Evolutionary conservation across 192 early-diverging fungal species (phyloP).

Genomic region (Podila horticola): DNA sequence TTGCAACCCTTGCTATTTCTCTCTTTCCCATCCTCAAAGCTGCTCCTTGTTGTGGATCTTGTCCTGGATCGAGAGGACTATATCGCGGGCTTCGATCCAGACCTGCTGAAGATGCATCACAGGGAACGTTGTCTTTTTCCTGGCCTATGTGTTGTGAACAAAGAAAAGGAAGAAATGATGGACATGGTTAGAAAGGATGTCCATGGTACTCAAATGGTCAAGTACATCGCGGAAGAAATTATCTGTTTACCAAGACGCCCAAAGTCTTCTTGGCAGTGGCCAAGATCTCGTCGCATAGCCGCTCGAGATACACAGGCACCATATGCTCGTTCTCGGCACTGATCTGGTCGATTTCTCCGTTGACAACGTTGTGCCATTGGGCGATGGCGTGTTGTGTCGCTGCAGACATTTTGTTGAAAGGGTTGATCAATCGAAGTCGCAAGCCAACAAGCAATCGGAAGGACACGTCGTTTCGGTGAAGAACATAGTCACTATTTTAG

Average conservation of each 20-base stretch:
- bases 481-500: conserved; percentile 57
- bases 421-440: conserved; percentile 52
- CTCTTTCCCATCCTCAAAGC: background rate
- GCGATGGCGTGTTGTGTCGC: conserved; percentile 43
- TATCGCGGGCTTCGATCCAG: conserved; percentile 44
- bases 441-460: conserved; percentile 60
- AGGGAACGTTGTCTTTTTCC: conserved; percentile 27
- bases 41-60: conserved; percentile 30
- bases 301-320: conserved; percentile 38
- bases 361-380: conserved; percentile 58
- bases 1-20: too few species aligned
- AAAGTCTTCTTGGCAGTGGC: conserved; percentile 11
- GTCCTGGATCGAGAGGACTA: conserved; percentile 37
- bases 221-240: background rate
- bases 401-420: conserved; percentile 16
- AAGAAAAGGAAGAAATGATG: background rate
- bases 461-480: conserved; percentile 57
- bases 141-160: background rate
- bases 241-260: conserved; percentile 28
- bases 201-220: background rate
- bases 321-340: conserved; percentile 52
- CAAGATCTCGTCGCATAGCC: conserved; percentile 40
- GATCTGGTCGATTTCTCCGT: conserved; percentile 56
- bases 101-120: conserved; percentile 48
- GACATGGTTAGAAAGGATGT: background rate